phyloP scores from a whole-genome alignment of 2,329 filamentous ascomycete genomes.

The Nigrograna mackinnonii region DNA sequence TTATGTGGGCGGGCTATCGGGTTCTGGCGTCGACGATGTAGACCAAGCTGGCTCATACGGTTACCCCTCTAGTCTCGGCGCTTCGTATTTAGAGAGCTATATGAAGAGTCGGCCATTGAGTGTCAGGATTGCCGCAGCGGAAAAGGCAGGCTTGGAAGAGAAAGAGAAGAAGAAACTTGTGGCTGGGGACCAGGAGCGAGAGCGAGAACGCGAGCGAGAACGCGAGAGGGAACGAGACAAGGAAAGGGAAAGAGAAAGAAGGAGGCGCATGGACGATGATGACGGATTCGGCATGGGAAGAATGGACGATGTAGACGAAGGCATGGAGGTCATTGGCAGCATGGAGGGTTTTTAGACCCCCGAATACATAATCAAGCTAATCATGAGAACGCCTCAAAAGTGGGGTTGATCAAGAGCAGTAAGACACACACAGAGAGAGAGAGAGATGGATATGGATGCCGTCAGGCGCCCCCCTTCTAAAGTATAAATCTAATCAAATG shows the following conservation, averaged over 20 bases:
- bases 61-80: constrained; percentile 37
- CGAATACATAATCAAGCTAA: too few relatives aligned
- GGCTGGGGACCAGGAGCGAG: background rate
- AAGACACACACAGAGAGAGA: too few relatives aligned
- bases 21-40: constrained; percentile 36
- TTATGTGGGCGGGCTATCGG: constrained; percentile 39
- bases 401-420: too few relatives aligned
- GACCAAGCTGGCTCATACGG: constrained; percentile 38
- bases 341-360: constrained; percentile 40
- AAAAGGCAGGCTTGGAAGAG: constrained; percentile 29
- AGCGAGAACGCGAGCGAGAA: constrained; percentile 2
- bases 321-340: constrained; percentile 33
- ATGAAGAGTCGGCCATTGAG: constrained; percentile 39
- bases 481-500: too few relatives aligned
- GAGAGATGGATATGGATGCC: too few relatives aligned
- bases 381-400: too few relatives aligned
- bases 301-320: constrained; percentile 19
- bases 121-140: constrained; percentile 38
- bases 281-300: constrained; percentile 7
- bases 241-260: constrained; percentile 3
- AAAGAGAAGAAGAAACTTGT: constrained; percentile 23
- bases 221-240: constrained; percentile 6
- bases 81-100: constrained; percentile 42
- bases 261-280: constrained; percentile 3
- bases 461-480: too few relatives aligned